These are phyloP conservation scores for Sporothrix protearum DNA, from an alignment of 2,329 filamentous ascomycete species.

Conservation along the genomic window DNA sequence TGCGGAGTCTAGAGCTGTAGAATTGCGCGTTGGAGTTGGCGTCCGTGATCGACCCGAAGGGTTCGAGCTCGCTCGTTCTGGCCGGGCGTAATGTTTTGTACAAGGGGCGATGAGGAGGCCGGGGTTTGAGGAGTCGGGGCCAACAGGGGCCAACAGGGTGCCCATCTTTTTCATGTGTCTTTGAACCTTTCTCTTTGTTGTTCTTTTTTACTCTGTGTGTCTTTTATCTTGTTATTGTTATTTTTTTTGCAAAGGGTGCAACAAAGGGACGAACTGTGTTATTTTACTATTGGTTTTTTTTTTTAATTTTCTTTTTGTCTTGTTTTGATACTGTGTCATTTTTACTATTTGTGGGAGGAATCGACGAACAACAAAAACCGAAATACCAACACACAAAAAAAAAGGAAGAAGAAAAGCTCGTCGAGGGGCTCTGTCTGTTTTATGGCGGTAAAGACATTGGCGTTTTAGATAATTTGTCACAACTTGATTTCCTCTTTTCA, in stretches of 20 bases:
- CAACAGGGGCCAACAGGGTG: no score
- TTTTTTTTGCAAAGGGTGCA: constrained; percentile 14
- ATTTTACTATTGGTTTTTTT: constrained; percentile 3
- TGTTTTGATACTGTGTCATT: neutral
- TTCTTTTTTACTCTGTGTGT: neutral
- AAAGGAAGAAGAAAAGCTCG: neutral
- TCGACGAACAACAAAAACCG: neutral
- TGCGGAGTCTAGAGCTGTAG: constrained; percentile 58
- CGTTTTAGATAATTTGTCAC: constrained; percentile 11
- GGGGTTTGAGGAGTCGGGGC: neutral
- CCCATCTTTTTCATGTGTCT: neutral
- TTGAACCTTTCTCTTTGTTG: neutral
- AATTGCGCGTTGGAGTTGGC: neutral
- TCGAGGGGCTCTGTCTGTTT: neutral
- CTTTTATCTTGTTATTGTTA: neutral
- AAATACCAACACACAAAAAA: neutral
- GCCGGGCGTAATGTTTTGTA: neutral
- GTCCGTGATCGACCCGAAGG: neutral
- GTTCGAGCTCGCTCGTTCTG: neutral
- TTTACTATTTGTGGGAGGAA: neutral
- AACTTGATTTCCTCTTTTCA: neutral
- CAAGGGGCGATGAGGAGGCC: neutral
- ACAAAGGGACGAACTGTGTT: constrained; percentile 12
- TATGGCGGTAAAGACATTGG: constrained; percentile 9
- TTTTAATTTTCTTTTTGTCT: neutral